Percentiles rank a stretch among this genome's conserved stretches.
phyloP scores from a whole-genome alignment of 2,329 filamentous ascomycete species.

The Talaromyces sp. region DNA sequence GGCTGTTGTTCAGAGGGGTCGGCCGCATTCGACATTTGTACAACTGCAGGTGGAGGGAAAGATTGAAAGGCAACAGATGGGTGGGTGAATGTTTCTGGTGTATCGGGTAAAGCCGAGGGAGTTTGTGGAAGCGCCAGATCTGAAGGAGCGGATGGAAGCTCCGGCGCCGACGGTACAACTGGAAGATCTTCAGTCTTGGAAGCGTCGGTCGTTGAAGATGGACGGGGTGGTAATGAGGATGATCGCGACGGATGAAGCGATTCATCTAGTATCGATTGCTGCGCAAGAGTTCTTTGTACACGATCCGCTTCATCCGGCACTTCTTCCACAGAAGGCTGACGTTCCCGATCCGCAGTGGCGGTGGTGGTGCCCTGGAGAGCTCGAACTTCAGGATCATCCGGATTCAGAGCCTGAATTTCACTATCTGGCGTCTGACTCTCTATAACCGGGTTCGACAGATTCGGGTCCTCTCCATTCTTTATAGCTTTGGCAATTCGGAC shows the following conservation, averaged over 20 bases:
- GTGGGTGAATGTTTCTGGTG: conserved; percentile 18
- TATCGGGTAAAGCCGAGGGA: conserved; percentile 30
- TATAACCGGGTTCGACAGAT: conserved; percentile 74
- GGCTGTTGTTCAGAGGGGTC: conserved; percentile 5
- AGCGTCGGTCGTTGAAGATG: conserved; percentile 18
- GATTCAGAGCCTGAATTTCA: conserved; percentile 48
- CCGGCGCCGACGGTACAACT: conserved; percentile 19
- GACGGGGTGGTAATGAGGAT: conserved; percentile 34
- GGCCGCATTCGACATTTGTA: conserved; percentile 4
- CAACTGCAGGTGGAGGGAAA: conserved; percentile 35
- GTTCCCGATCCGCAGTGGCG: conserved; percentile 39
- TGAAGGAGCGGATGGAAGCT: conserved; percentile 37
- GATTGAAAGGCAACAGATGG: conserved; percentile 35
- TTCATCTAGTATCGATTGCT: conserved; percentile 46
- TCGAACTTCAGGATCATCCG: conserved; percentile 61
- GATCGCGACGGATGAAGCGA: conserved; percentile 48
- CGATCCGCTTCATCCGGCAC: conserved; percentile 53
- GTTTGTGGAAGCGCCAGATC: conserved; percentile 28
- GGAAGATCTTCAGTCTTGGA: conserved; percentile 19
- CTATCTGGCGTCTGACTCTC: conserved; percentile 49
- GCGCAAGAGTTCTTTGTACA: conserved; percentile 41
- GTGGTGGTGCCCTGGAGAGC: conserved; percentile 43
- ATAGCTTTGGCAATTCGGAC: conserved; percentile 84
- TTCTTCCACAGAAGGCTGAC: conserved; percentile 56
- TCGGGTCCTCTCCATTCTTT: conserved; percentile 86